A percentile compares a stretch with the other conserved stretches of the same genome.
Evolutionary conservation across 805 yeast genomes (phyloP).

Genomic region (Wickerhamiella occidentalis): DNA sequence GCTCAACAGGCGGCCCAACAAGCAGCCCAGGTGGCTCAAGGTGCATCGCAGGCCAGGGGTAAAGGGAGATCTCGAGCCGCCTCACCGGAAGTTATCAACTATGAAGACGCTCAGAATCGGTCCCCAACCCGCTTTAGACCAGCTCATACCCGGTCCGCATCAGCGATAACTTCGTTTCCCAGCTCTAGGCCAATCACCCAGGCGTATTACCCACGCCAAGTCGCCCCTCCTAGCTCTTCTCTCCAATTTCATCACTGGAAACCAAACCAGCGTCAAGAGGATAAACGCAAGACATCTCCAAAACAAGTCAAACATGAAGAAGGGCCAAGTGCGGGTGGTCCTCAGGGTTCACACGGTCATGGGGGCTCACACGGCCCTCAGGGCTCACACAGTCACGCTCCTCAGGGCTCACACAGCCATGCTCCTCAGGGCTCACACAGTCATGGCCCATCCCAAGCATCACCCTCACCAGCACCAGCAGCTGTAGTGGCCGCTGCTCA

Average conservation of each 20-base stretch:
- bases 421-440: neutral
- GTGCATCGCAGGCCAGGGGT: no score
- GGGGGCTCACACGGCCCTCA: conserved; percentile 2
- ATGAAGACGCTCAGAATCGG: conserved; percentile 15
- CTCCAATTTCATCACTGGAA: conserved; percentile 50
- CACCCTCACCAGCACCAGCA: conserved; percentile 5
- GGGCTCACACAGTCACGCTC: conserved; percentile 1
- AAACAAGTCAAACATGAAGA: conserved; percentile 7
- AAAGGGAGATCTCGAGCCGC: conserved; percentile 9
- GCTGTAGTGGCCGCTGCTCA: conserved; percentile 3
- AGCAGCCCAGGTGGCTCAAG: conserved; percentile 12
- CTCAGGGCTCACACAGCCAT: neutral
- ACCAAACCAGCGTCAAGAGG: conserved; percentile 25
- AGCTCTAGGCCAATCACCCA: conserved; percentile 15
- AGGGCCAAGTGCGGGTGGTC: neutral
- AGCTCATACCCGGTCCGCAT: conserved; percentile 19
- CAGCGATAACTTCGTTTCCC: conserved; percentile 18
- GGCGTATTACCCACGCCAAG: conserved; percentile 17
- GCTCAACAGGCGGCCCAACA: conserved; percentile 18
- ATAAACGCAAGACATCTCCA: conserved; percentile 4
- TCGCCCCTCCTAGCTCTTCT: conserved; percentile 19
- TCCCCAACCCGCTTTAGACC: conserved; percentile 18
- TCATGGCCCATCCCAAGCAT: neutral
- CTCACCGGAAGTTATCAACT: conserved; percentile 19
- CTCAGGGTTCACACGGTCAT: conserved; percentile 1